Percentiles rank a stretch among this genome's conserved stretches.
Conservation (phyloP, 192 early-diverging fungal species). For the Linnemannia hyalina region DNA sequence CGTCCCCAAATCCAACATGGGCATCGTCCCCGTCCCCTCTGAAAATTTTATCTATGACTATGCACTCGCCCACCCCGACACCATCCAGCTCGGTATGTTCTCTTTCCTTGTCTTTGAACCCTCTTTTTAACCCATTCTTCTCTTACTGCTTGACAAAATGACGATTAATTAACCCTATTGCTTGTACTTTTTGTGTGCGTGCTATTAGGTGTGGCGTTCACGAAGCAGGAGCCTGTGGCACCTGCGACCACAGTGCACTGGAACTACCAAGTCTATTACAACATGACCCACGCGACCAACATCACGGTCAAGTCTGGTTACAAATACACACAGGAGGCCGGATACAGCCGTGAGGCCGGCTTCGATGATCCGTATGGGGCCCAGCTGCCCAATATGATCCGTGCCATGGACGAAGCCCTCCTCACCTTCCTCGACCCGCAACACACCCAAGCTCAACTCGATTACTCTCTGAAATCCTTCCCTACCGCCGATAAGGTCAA, state of each 20-base stretch:
- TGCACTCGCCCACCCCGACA: constrained; percentile 71
- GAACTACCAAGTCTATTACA: constrained; percentile 83
- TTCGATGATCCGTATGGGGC: constrained; percentile 33
- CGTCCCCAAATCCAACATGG: constrained; percentile 53
- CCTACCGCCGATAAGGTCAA: constrained; percentile 72
- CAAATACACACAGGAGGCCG: constrained; percentile 41
- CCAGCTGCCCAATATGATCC: constrained; percentile 41
- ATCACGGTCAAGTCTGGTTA: constrained; percentile 65
- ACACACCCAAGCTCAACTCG: constrained; percentile 41
- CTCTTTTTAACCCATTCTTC: neutral
- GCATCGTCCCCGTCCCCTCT: constrained; percentile 68
- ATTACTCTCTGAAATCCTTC: constrained; percentile 60
- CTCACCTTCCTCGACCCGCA: constrained; percentile 43
- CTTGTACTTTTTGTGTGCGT: neutral
- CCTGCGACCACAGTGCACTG: constrained; percentile 58
- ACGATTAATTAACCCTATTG: neutral
- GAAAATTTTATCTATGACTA: constrained; percentile 78
- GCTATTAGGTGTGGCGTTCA: constrained; percentile 35
- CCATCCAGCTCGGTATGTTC: constrained; percentile 71
- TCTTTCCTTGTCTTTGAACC: neutral
- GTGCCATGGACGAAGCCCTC: constrained; percentile 39
- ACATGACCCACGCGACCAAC: constrained; percentile 69
- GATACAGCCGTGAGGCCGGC: constrained; percentile 2
- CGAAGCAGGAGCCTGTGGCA: constrained; percentile 19
- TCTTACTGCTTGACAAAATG: too few relatives aligned